A percentile compares a stretch with the other conserved stretches of the same genome.
Conservation (phyloP, 176 grass and related monocot species). For the Puya raimondii region DNA sequence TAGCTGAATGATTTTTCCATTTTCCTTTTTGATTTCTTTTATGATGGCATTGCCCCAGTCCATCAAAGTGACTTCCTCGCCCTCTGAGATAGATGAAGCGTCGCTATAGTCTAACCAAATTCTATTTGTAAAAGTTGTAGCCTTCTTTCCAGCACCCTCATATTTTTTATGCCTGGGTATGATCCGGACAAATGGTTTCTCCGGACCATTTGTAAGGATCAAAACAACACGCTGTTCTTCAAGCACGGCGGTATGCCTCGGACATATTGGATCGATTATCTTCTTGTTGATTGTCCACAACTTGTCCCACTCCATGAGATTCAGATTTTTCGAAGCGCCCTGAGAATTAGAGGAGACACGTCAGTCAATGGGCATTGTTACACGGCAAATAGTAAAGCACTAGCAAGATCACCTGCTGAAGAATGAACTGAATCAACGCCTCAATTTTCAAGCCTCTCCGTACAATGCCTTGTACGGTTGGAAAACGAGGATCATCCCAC, state of each 20-base stretch:
- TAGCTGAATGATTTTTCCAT: conserved; percentile 53
- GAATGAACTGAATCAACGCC: conserved; percentile 84
- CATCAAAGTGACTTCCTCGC: conserved; percentile 88
- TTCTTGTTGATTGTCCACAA: conserved; percentile 96
- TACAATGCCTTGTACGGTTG: conserved; percentile 88
- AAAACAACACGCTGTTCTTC: conserved; percentile 45
- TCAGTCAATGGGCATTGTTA: not conserved
- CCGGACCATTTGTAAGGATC: conserved; percentile 67
- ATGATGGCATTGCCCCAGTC: conserved; percentile 95
- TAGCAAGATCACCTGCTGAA: conserved; percentile 53
- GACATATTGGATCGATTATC: conserved; percentile 76
- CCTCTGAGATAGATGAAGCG: conserved; percentile 41
- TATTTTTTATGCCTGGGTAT: conserved; percentile 96
- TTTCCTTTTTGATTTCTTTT: conserved; percentile 68
- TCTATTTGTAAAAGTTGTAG: conserved; percentile 61
- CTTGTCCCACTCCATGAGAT: conserved; percentile 98
- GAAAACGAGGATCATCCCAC: conserved; percentile 85
- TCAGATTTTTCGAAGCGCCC: conserved; percentile 92
- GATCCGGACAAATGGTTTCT: conserved; percentile 47
- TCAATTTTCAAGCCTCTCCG: conserved; percentile 81
- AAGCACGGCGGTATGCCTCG: conserved; percentile 69
- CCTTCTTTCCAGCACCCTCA: conserved; percentile 74
- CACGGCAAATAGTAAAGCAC: not conserved
- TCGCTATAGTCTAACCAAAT: conserved; percentile 74
- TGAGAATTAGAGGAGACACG: conserved; percentile 20